Conservation (phyloP, 257 asterid species). For the Fraxinus quadrangulata region DNA sequence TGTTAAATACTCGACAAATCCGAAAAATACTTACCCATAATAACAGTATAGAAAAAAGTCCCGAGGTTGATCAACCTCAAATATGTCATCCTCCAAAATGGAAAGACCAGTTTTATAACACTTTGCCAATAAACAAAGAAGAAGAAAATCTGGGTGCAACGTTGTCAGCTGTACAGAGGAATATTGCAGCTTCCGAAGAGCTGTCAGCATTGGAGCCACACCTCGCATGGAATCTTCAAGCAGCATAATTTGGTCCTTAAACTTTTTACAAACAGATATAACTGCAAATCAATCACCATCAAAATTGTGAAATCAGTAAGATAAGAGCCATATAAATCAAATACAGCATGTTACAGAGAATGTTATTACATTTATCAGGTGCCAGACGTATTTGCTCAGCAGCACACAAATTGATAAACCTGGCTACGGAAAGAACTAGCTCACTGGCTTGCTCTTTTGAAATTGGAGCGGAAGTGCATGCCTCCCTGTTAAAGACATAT, state of each 20-base stretch:
- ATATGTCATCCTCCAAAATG: slow-evolving; percentile 65
- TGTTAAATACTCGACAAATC: background rate
- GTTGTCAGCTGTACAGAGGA: slow-evolving; percentile 82
- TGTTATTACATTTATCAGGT: slow-evolving; percentile 71
- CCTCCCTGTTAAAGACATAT: slow-evolving; percentile 58
- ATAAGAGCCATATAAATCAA: slow-evolving; percentile 9
- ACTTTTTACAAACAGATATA: slow-evolving; percentile 74
- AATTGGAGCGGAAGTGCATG: slow-evolving; percentile 52
- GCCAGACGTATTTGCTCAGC: slow-evolving; percentile 80
- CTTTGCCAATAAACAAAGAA: slow-evolving; percentile 77
- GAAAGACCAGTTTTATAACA: slow-evolving; percentile 76
- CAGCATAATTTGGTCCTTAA: slow-evolving; percentile 69
- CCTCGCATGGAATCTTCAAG: slow-evolving; percentile 82
- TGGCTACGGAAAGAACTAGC: slow-evolving; percentile 51
- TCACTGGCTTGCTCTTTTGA: slow-evolving; percentile 63
- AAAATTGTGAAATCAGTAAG: slow-evolving; percentile 30
- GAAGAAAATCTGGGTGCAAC: slow-evolving; percentile 86
- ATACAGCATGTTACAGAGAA: slow-evolving; percentile 14
- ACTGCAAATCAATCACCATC: slow-evolving; percentile 55
- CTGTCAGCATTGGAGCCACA: slow-evolving; percentile 77
- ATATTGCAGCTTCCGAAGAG: slow-evolving; percentile 66
- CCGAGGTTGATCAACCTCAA: slow-evolving; percentile 87
- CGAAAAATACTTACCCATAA: slow-evolving; percentile 67
- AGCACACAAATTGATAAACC: slow-evolving; percentile 66
- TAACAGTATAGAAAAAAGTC: slow-evolving; percentile 87